These are phyloP conservation scores for Aspergillus nomiae DNA, from an alignment of 2,329 filamentous ascomycete species.

Conservation along the genomic window DNA sequence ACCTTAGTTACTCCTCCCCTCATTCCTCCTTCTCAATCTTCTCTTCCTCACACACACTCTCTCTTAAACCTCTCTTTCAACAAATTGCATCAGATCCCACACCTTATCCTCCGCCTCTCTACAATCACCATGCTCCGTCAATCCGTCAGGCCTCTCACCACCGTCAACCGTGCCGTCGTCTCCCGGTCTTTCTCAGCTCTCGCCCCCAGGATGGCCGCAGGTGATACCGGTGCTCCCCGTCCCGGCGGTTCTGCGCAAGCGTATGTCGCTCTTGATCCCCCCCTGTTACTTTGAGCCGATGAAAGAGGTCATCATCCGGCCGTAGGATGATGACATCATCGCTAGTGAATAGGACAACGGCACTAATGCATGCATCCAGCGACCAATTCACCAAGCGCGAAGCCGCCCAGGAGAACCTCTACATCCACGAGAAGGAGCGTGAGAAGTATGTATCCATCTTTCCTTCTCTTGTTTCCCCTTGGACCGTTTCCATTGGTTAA, in stretches of 20 bases:
- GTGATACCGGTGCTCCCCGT: slow-evolving; percentile 63
- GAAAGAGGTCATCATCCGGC: background rate
- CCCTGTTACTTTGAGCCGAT: background rate
- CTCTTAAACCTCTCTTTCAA: background rate
- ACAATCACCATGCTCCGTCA: slow-evolving; percentile 65
- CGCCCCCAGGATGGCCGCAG: slow-evolving; percentile 65
- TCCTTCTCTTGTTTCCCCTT: background rate
- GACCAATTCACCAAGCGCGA: slow-evolving; percentile 94
- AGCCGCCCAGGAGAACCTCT: slow-evolving; percentile 79
- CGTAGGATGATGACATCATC: slow-evolving; percentile 22
- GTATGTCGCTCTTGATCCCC: slow-evolving; percentile 33
- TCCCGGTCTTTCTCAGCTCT: slow-evolving; percentile 65
- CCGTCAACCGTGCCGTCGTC: slow-evolving; percentile 53
- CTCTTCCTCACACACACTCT: background rate
- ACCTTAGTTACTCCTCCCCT: background rate
- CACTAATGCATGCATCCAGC: slow-evolving; percentile 49
- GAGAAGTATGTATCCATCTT: slow-evolving; percentile 63
- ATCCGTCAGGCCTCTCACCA: slow-evolving; percentile 59
- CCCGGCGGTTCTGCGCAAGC: slow-evolving; percentile 36
- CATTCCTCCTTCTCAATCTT: slow-evolving; percentile 1
- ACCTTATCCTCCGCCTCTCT: slow-evolving; percentile 1
- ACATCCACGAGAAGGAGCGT: slow-evolving; percentile 84
- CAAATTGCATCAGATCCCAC: background rate
- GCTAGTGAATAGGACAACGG: background rate
- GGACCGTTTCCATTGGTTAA: background rate